phyloP scores from a whole-genome alignment of 441 rosid genomes.

The Croton setiger region DNA sequence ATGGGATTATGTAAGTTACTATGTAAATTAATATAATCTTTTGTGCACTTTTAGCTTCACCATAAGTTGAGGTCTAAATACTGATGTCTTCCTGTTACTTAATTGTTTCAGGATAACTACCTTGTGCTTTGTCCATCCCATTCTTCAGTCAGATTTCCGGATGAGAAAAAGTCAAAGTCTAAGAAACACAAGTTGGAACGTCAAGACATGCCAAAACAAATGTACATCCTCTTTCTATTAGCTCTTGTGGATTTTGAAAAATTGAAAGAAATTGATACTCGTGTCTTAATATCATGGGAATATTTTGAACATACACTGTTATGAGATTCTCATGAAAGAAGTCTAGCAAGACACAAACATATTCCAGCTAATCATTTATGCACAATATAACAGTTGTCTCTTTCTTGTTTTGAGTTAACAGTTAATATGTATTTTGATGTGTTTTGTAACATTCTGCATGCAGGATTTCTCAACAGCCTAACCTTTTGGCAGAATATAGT shows the following conservation, averaged over 20 bases:
- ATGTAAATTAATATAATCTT: slow-evolving; percentile 2
- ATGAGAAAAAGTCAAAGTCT: slow-evolving; percentile 45
- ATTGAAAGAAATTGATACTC: neutral
- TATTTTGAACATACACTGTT: neutral
- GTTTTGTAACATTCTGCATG: slow-evolving; percentile 13
- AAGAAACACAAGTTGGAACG: slow-evolving; percentile 18
- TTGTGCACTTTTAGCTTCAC: neutral
- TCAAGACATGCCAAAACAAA: slow-evolving; percentile 25
- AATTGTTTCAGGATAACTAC: slow-evolving; percentile 47
- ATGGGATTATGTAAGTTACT: slow-evolving; percentile 64
- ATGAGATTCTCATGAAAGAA: neutral
- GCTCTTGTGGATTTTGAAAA: neutral
- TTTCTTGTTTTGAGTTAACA: neutral
- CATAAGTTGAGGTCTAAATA: neutral
- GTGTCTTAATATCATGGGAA: neutral
- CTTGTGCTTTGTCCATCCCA: slow-evolving; percentile 78
- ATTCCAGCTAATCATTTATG: too few relatives aligned
- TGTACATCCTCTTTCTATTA: slow-evolving; percentile 33
- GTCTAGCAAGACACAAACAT: too few relatives aligned
- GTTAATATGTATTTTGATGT: neutral
- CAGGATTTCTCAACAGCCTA: slow-evolving; percentile 40
- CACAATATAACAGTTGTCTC: neutral
- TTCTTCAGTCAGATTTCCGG: slow-evolving; percentile 65
- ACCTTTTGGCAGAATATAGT: slow-evolving; percentile 25
- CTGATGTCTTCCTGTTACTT: slow-evolving; percentile 15